Base-by-base conservation (phyloP, 2,329 filamentous ascomycete species). In the Pseudogymnoascus sp. region DNA sequence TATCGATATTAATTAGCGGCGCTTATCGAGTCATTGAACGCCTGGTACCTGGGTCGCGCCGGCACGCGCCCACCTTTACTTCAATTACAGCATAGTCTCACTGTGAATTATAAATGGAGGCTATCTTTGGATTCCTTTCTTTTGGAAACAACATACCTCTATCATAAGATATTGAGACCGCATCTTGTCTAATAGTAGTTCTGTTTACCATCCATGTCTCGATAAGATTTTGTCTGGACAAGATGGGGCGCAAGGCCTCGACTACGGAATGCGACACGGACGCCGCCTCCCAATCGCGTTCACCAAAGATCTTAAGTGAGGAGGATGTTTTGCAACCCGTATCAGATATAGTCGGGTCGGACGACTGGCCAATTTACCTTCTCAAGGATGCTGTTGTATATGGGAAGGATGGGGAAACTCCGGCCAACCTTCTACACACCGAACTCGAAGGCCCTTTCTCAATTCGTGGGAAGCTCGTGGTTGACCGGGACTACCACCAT, bases 381-480 rank as follows among this genome's bases (percentile, higher is more conserved):
- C 75, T 90, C 39, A 75, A 69, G 57, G 78, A 88, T 67, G 85
- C 80, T 35, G 76, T 80, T 15, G 77, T 89, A n/a, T 78, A 81
- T 63, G 73, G 74, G 56, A 76, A 73, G 52, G 76, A 84, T 64
- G 79, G 81, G 28, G 71, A 72, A 26, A 77, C 77, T n/a, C 69
- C 82, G 3, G 81, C 79, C 26, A 88, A 82, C 67, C 77, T 87
- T 4, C 76, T 90, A 3, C 71, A 82, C 52, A 82, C 85, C 2
- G 79, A 81, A 65, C 71, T 79, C 0, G 75, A 82, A 41, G 81
- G 83, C 0, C 85, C 86, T 0, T 79, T 86, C 60, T 77, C 78
- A 5, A 75, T 90, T 10, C 78, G 79, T 12, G 88, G 87, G 12
- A 73, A 74, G 37, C 73, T 89, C 13, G 74, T 82, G 58, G 71